Evolutionary conservation across 2,329 filamentous ascomycete genomes (phyloP).

Genomic region (Pseudogymnoascus sp.): DNA sequence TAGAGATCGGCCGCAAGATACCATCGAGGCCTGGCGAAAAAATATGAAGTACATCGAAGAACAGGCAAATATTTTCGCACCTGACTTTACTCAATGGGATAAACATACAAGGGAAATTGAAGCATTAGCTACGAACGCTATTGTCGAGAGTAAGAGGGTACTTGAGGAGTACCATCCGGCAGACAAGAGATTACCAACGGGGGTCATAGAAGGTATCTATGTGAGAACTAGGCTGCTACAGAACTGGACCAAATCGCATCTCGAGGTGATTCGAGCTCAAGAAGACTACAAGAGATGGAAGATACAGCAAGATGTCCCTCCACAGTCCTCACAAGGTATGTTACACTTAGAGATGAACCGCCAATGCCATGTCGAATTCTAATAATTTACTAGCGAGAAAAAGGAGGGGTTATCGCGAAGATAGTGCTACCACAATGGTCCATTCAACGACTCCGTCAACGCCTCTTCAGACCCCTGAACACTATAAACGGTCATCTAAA

Average conservation of each 20-base stretch:
- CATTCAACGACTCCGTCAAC: not conserved
- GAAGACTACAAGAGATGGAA: not conserved
- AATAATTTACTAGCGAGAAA: not conserved
- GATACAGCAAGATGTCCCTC: not conserved
- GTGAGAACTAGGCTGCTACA: not conserved
- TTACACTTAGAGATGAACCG: not conserved
- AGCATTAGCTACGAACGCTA: not conserved
- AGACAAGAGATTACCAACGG: not conserved
- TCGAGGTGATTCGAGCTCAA: not conserved
- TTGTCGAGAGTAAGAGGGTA: not conserved
- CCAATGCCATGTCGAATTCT: not conserved
- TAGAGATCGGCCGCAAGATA: not conserved
- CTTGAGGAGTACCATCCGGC: not conserved
- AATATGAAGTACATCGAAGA: not conserved
- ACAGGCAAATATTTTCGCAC: not conserved
- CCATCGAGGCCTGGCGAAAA: not conserved
- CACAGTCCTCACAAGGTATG: not conserved
- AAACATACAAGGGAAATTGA: not conserved
- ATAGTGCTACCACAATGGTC: not conserved
- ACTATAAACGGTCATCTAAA: not conserved
- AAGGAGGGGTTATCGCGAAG: not conserved
- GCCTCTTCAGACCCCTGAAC: not conserved
- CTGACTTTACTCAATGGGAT: not conserved
- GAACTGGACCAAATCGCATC: not conserved
- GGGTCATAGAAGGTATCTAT: not conserved